Percentiles rank a stretch among this genome's conserved stretches.
Evolutionary conservation across 2,329 filamentous ascomycete genomes (phyloP).

Genomic region (Coniochaeta sp.): DNA sequence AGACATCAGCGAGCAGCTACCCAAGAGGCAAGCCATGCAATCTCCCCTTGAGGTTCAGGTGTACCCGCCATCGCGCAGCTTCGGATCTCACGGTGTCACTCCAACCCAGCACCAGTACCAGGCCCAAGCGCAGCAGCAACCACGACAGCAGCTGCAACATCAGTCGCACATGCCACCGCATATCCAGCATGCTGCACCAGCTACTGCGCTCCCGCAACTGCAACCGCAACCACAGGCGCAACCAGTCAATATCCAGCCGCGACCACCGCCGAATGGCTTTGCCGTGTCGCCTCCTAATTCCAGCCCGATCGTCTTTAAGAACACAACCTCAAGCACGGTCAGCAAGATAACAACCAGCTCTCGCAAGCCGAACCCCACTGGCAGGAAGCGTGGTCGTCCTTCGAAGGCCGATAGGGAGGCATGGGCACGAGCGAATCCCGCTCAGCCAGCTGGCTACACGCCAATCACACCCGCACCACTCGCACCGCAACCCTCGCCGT

Average conservation of each 20-base stretch:
- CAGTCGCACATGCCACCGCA: too few relatives aligned
- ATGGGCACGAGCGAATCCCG: slow-evolving; percentile 12
- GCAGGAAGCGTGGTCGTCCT: slow-evolving; percentile 24
- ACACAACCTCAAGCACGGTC: slow-evolving; percentile 11
- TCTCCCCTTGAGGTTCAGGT: slow-evolving; percentile 12
- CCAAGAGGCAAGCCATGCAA: slow-evolving; percentile 21
- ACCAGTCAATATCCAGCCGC: slow-evolving; percentile 22
- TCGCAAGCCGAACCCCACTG: too few relatives aligned
- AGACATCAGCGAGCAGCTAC: slow-evolving; percentile 21
- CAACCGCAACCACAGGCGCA: slow-evolving; percentile 10
- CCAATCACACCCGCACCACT: slow-evolving; percentile 16
- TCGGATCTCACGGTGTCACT: slow-evolving; percentile 4
- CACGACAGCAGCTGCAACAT: background rate
- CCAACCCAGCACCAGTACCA: slow-evolving; percentile 9
- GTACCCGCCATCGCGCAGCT: slow-evolving; percentile 1
- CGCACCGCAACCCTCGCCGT: slow-evolving; percentile 9
- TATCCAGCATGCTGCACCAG: too few relatives aligned
- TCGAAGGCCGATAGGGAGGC: slow-evolving; percentile 24
- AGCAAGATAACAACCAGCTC: too few relatives aligned
- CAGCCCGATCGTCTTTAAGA: slow-evolving; percentile 8
- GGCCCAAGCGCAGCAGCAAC: slow-evolving; percentile 5
- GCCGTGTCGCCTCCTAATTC: slow-evolving; percentile 7
- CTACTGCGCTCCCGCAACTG: slow-evolving; percentile 5
- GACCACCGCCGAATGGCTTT: slow-evolving; percentile 18
- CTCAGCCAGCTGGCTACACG: slow-evolving; percentile 13